These are phyloP conservation scores for Catharanthus roseus DNA, from an alignment of 257 asterid genomes.

Conservation along the genomic window DNA sequence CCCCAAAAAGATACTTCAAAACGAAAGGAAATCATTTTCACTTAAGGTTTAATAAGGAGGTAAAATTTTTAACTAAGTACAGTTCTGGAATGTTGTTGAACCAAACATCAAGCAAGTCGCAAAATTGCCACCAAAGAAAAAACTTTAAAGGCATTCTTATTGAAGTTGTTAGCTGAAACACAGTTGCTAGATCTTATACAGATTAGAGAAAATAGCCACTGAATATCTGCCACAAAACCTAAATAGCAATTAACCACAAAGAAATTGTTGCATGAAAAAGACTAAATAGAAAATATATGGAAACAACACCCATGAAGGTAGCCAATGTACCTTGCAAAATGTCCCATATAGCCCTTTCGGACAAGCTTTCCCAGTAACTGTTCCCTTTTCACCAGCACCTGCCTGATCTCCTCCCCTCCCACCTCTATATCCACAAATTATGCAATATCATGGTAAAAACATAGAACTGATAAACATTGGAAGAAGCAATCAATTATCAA, in stretches of 20 bases:
- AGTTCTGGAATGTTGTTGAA: neutral
- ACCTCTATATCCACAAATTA: slow-evolving; percentile 52
- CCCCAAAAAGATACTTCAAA: neutral
- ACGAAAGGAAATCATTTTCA: neutral
- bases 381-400: slow-evolving; percentile 73
- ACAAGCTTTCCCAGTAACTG: slow-evolving; percentile 89
- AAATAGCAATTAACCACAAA: neutral
- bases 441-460: neutral
- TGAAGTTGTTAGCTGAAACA: neutral
- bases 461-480: neutral
- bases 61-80: neutral
- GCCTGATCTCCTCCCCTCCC: slow-evolving; percentile 74
- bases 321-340: slow-evolving; percentile 64
- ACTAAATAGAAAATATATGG: neutral
- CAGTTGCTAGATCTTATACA: neutral
- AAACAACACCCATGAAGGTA: slow-evolving; percentile 9
- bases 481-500: neutral
- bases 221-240: neutral
- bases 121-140: neutral
- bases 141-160: neutral
- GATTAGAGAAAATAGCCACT: neutral
- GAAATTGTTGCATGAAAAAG: neutral
- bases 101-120: neutral
- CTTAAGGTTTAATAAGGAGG: neutral
- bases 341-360: slow-evolving; percentile 93